A percentile compares a stretch with the other conserved stretches of the same genome.
Conservation (phyloP, 306 rosid species). For the Acacia crassicarpa region DNA sequence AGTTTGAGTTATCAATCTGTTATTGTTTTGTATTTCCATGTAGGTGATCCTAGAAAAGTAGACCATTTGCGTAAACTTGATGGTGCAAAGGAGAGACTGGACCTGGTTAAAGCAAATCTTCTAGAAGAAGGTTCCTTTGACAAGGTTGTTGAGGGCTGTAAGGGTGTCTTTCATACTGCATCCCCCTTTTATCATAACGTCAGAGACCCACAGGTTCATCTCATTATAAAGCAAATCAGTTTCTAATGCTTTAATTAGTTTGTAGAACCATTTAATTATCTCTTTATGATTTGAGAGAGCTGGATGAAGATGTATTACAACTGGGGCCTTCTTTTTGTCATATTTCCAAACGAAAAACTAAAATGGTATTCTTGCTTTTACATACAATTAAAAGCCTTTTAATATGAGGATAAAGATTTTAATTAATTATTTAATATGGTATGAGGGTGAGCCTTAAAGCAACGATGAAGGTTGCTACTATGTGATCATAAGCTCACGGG, state of each 20-base stretch:
- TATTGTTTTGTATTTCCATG: neutral
- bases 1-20: neutral
- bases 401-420: neutral
- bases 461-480: no score
- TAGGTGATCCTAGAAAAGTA: neutral
- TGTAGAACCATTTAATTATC: neutral
- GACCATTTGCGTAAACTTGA: conserved; percentile 12
- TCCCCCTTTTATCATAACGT: conserved; percentile 6
- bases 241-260: neutral
- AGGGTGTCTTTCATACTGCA: conserved; percentile 14
- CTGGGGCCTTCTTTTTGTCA: neutral
- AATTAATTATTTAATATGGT: neutral
- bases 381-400: neutral
- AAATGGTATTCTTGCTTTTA: neutral
- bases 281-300: neutral
- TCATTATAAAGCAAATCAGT: neutral
- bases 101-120: neutral
- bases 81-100: conserved; percentile 13
- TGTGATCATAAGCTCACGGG: no score
- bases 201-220: conserved; percentile 17
- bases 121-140: conserved; percentile 12
- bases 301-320: neutral
- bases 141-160: neutral
- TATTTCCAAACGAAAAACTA: neutral
- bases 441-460: no score